These are phyloP conservation scores for Macrotyloma uniflorum DNA, from an alignment of 306 rosid species.

Conservation along the genomic window DNA sequence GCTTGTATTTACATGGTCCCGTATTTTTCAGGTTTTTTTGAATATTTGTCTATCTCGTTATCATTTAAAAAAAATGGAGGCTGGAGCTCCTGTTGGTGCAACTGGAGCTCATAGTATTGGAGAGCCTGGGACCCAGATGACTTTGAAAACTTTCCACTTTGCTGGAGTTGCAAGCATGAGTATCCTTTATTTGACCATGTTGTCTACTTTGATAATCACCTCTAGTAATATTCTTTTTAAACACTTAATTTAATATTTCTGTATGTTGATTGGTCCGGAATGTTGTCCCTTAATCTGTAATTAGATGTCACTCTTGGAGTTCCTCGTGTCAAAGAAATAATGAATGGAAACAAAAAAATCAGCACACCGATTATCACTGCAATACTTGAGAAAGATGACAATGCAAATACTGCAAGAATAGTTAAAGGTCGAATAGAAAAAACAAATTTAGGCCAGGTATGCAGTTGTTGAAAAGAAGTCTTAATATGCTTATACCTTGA, in stretches of 20 bases:
- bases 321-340: conserved; percentile 96
- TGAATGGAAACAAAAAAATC: conserved; percentile 73
- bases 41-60: conserved; percentile 87
- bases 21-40: conserved; percentile 67
- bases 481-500: not conserved
- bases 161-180: conserved; percentile 99
- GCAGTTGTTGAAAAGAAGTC: conserved; percentile 3
- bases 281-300: conserved; percentile 53
- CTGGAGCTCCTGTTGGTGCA: conserved; percentile 93
- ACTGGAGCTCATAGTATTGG: conserved; percentile 99
- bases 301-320: conserved; percentile 93
- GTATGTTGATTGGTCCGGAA: conserved; percentile 35
- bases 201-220: conserved; percentile 7
- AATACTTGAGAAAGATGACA: conserved; percentile 59
- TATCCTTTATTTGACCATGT: conserved; percentile 63
- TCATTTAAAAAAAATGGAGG: conserved; percentile 70
- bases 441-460: conserved; percentile 90
- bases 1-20: conserved; percentile 11
- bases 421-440: conserved; percentile 92
- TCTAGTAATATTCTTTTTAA: not conserved
- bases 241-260: conserved; percentile 11
- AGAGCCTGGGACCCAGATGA: conserved; percentile 99
- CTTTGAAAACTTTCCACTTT: conserved; percentile 92
- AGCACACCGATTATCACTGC: conserved; percentile 92
- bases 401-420: conserved; percentile 60